Conservation (phyloP, 2,329 filamentous ascomycete genomes). For the Trichoderma sp. region DNA sequence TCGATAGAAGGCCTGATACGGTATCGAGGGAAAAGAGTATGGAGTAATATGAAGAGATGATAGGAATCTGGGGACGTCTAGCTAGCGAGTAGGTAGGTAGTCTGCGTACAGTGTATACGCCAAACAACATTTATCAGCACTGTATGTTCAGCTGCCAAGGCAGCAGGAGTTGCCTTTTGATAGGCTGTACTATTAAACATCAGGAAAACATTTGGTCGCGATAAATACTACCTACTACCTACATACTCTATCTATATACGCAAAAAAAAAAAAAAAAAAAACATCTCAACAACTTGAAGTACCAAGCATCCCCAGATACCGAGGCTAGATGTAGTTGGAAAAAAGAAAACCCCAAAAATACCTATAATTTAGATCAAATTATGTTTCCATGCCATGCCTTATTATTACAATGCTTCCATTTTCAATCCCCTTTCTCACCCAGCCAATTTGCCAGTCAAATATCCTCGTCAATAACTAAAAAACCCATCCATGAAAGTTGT, state of each 20-base stretch:
- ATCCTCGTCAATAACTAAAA: not conserved
- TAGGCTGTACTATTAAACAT: not conserved
- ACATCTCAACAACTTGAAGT: too few relatives aligned
- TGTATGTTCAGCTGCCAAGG: not conserved
- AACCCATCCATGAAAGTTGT: slow-evolving; percentile 71
- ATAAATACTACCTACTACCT: too few relatives aligned
- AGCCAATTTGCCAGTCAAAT: not conserved
- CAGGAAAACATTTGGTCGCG: not conserved
- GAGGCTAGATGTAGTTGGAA: not conserved
- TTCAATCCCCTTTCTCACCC: not conserved
- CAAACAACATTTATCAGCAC: not conserved
- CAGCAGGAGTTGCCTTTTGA: not conserved
- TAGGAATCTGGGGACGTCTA: slow-evolving; percentile 1
- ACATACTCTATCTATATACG: too few relatives aligned
- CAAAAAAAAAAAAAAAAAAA: too few relatives aligned
- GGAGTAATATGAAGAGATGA: not conserved
- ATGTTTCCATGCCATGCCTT: not conserved
- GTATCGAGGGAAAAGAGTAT: not conserved
- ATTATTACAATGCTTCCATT: not conserved
- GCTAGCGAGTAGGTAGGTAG: not conserved
- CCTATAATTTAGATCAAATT: not conserved
- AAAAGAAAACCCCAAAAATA: not conserved
- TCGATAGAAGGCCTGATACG: not conserved
- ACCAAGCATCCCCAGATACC: too few relatives aligned
- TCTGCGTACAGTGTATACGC: slow-evolving; percentile 7